Conservation (phyloP, 176 grass and related monocot genomes). For the Lolium rigidum region DNA sequence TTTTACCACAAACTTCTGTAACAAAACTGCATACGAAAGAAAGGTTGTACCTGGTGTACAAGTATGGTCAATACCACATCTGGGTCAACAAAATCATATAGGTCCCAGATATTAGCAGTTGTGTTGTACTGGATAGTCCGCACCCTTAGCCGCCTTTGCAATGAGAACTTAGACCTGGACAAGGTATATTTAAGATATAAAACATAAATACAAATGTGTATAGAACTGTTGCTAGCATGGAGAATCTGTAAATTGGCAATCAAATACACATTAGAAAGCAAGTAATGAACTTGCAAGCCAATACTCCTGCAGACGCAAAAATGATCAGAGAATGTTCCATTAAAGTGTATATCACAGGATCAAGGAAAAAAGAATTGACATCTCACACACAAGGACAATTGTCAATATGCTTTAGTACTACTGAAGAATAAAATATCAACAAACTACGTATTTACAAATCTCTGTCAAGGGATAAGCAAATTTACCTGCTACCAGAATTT, state of each 20-base stretch:
- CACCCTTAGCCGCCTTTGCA: slow-evolving; percentile 89
- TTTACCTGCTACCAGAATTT: slow-evolving; percentile 49
- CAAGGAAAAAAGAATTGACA: slow-evolving; percentile 12
- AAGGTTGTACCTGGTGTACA: slow-evolving; percentile 81
- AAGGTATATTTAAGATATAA: slow-evolving; percentile 40
- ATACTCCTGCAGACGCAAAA: neutral
- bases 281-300: slow-evolving; percentile 14
- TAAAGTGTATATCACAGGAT: neutral
- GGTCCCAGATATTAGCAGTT: slow-evolving; percentile 85
- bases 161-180: slow-evolving; percentile 72
- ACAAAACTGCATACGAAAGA: slow-evolving; percentile 16
- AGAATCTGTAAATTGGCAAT: slow-evolving; percentile 30
- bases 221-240: slow-evolving; percentile 7
- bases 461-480: slow-evolving; percentile 14
- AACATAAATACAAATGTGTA: slow-evolving; percentile 30
- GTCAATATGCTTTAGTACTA: slow-evolving; percentile 5
- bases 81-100: slow-evolving; percentile 93
- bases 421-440: neutral
- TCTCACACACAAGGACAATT: slow-evolving; percentile 23
- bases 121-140: slow-evolving; percentile 81
- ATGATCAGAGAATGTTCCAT: neutral
- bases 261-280: slow-evolving; percentile 19
- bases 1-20: slow-evolving; percentile 6
- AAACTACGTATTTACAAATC: slow-evolving; percentile 26
- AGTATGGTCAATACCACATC: slow-evolving; percentile 89